Evolutionary conservation across 2,329 filamentous ascomycete species (phyloP).

Genomic region (Alternaria metachromatica): DNA sequence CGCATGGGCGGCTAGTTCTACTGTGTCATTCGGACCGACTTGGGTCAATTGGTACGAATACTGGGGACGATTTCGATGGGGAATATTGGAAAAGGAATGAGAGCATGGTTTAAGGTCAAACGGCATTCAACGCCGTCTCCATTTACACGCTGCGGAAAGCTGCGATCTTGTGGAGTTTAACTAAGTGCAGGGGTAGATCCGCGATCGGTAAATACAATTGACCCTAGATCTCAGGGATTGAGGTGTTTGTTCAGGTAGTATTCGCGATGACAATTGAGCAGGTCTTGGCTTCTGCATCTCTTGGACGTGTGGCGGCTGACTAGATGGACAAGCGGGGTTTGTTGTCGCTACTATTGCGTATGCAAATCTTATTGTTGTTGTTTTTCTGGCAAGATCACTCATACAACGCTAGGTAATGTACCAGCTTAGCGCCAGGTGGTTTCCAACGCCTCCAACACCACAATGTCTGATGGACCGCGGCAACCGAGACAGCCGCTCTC

Average conservation of each 20-base stretch:
- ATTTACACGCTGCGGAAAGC: neutral
- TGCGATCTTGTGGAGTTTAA: neutral
- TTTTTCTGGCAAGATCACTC: neutral
- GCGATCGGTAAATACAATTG: neutral
- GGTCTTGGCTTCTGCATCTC: neutral
- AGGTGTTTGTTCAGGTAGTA: neutral
- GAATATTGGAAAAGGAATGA: neutral
- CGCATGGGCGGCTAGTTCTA: neutral
- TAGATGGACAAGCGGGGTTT: neutral
- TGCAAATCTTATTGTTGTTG: constrained; percentile 1
- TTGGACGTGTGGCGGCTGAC: neutral
- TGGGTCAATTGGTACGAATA: neutral
- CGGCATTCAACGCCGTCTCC: neutral
- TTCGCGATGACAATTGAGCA: neutral
- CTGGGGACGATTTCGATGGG: neutral
- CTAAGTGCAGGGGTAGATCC: neutral
- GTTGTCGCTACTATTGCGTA: neutral
- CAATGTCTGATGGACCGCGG: neutral
- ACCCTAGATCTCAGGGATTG: neutral
- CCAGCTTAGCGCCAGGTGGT: neutral
- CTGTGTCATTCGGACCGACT: neutral
- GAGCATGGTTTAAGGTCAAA: neutral
- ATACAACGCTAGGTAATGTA: neutral
- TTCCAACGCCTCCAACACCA: neutral
- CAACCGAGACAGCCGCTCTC: neutral